Evolutionary conservation across 2,329 filamentous ascomycete species (phyloP).

Genomic region (Xylariaceae sp.): DNA sequence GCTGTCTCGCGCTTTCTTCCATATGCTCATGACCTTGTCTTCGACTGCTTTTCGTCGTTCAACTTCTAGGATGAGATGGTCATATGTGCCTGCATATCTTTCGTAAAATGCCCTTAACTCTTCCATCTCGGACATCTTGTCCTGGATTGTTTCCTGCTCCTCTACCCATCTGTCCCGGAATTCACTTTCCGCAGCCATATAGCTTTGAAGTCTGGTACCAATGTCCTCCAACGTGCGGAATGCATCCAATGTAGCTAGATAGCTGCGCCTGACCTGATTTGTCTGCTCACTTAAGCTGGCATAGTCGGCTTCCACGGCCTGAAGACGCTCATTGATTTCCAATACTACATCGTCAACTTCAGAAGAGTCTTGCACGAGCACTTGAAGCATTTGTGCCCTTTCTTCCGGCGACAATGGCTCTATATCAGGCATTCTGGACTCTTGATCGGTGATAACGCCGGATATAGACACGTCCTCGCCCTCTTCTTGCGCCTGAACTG

Average conservation of each 20-base stretch:
- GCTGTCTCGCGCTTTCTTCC: slow-evolving; percentile 70
- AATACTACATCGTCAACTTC: slow-evolving; percentile 62
- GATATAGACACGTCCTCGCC: slow-evolving; percentile 56
- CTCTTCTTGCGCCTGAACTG: slow-evolving; percentile 41
- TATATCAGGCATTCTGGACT: slow-evolving; percentile 46
- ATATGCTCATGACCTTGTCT: slow-evolving; percentile 66
- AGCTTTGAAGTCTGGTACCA: slow-evolving; percentile 57
- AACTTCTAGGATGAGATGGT: slow-evolving; percentile 77
- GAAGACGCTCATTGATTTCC: slow-evolving; percentile 68
- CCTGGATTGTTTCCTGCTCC: slow-evolving; percentile 64
- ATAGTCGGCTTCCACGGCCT: slow-evolving; percentile 70
- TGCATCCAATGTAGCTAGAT: slow-evolving; percentile 55
- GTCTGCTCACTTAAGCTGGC: slow-evolving; percentile 59
- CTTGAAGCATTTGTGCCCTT: slow-evolving; percentile 73
- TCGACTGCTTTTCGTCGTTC: slow-evolving; percentile 68
- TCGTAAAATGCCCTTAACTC: slow-evolving; percentile 79
- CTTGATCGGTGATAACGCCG: slow-evolving; percentile 57
- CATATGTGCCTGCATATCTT: slow-evolving; percentile 78
- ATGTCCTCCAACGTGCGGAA: slow-evolving; percentile 64
- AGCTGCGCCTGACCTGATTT: slow-evolving; percentile 49
- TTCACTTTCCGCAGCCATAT: slow-evolving; percentile 58
- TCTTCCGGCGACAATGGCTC: slow-evolving; percentile 72
- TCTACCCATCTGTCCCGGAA: slow-evolving; percentile 67
- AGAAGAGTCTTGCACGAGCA: slow-evolving; percentile 67
- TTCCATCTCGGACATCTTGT: slow-evolving; percentile 69